Evolutionary conservation across 2,329 filamentous ascomycete genomes (phyloP).

Genomic region (Penicillium sp.): DNA sequence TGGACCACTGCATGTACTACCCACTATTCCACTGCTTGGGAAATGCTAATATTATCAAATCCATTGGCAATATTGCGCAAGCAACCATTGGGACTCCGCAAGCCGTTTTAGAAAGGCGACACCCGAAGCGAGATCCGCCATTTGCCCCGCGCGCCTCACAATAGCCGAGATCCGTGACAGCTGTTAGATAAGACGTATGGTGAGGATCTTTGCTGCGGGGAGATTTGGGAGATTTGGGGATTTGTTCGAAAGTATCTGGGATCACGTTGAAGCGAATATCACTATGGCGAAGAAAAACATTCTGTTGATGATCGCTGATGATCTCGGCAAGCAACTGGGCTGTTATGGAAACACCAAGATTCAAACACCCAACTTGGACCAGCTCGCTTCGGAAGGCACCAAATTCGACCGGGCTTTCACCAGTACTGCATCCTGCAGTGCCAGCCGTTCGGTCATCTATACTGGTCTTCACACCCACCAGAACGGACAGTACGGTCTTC

Average conservation of each 20-base stretch:
- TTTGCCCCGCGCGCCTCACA: neutral
- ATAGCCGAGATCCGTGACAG: neutral
- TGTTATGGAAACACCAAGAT: slow-evolving; percentile 30
- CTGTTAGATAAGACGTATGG: neutral
- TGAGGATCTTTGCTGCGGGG: neutral
- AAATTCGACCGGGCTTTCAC: slow-evolving; percentile 33
- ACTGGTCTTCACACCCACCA: slow-evolving; percentile 50
- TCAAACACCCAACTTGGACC: slow-evolving; percentile 43
- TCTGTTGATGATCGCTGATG: slow-evolving; percentile 43
- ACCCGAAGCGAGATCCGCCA: neutral
- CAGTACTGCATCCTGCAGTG: slow-evolving; percentile 47
- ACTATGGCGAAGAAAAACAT: slow-evolving; percentile 28
- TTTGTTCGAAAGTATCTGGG: neutral
- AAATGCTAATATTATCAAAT: neutral
- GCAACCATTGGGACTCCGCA: neutral
- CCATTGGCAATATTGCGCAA: neutral
- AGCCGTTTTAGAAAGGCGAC: neutral
- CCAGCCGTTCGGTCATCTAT: slow-evolving; percentile 49
- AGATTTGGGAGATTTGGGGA: too few relatives aligned
- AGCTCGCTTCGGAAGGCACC: slow-evolving; percentile 39
- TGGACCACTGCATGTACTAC: neutral
- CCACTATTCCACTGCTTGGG: neutral
- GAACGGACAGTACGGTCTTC: slow-evolving; percentile 50
- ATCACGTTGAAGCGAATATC: neutral
- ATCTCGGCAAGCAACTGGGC: slow-evolving; percentile 38